Evolutionary conservation across 257 asterid species (phyloP), one percentile per base, ranked within the genome.

Genomic region (Verbascum thapsus): DNA sequence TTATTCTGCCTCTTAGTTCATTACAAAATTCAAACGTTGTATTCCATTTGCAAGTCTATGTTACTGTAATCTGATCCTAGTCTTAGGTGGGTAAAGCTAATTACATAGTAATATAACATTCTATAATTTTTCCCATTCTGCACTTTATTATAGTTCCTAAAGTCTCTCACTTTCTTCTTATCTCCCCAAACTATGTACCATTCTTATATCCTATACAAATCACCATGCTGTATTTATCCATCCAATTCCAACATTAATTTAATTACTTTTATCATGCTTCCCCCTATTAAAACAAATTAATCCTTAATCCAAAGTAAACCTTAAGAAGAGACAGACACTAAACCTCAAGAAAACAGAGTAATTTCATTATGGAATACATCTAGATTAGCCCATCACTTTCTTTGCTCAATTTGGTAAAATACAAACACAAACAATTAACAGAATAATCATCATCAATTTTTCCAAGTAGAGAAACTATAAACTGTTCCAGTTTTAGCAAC

Each of bases 341-440:
- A 15, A 44, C 22, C 51, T 13, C 7, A 13, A 44, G 50, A 44
- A 16, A 5, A 2, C 5, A 15, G 32, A 44, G 20, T 44, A 57
- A 38, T 18, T 37, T 34, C 50, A 57, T 18, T 18, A 17, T 12
- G 35, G 15, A 39, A 38, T 22, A 4, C 35, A 41, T 23, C 23
- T 10, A 26, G 47, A 41, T 8, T 16, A n/a, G 16, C 3, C 12
- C 20, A 50, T 38, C 26, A 22, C 15, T n/a, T 34, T 11, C 20
- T 13, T 20, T 20, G 32, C 9, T 26, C 39, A 53, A 9, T 13
- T 22, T 22, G 41, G 10, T 18, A 48, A 11, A 18, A 8, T 12
- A 44, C 15, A 58, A 55, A 17, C 18, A 13, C 44, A 64, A 26
- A 12, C 70, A 55, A 39, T 22, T 37, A 56, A 39, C 26, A 37